Evolutionary conservation across 2,329 filamentous ascomycete genomes (phyloP).

Genomic region (Neoascochyta sp.): DNA sequence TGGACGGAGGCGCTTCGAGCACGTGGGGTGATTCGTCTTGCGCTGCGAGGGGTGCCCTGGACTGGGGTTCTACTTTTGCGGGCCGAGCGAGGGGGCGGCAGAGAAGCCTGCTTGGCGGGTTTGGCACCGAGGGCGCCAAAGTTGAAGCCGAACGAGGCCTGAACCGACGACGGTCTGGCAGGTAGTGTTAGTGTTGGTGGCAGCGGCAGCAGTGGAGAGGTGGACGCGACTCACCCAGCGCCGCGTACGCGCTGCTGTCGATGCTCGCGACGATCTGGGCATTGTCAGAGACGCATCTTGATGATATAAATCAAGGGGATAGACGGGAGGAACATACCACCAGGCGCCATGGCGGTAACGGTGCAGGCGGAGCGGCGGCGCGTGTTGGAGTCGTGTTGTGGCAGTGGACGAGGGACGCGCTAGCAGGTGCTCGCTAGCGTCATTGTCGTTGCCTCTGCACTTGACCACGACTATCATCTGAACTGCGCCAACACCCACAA

Average conservation of each 20-base stretch:
- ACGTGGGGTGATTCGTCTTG: slow-evolving; percentile 23
- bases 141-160: slow-evolving; percentile 50
- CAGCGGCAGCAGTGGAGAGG: slow-evolving; percentile 1
- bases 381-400: slow-evolving; percentile 21
- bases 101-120: slow-evolving; percentile 25
- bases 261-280: slow-evolving; percentile 51
- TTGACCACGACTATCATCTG: too few species aligned
- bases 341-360: slow-evolving; percentile 31
- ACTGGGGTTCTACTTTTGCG: slow-evolving; percentile 28
- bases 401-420: slow-evolving; percentile 11
- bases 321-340: slow-evolving; percentile 28
- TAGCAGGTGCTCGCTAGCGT: too few species aligned
- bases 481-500: too few species aligned
- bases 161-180: slow-evolving; percentile 46
- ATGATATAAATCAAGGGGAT: neutral
- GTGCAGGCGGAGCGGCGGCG: slow-evolving; percentile 8
- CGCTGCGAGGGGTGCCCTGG: slow-evolving; percentile 15
- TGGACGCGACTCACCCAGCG: slow-evolving; percentile 49
- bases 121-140: slow-evolving; percentile 25
- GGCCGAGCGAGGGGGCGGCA: slow-evolving; percentile 21
- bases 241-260: slow-evolving; percentile 56
- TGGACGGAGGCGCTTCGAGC: slow-evolving; percentile 30
- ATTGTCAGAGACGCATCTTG: slow-evolving; percentile 4
- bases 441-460: too few species aligned
- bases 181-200: slow-evolving; percentile 18